Evolutionary conservation across 768 basidiomycete species (phyloP).

Genomic region (Neoboletus subvelutipes): DNA sequence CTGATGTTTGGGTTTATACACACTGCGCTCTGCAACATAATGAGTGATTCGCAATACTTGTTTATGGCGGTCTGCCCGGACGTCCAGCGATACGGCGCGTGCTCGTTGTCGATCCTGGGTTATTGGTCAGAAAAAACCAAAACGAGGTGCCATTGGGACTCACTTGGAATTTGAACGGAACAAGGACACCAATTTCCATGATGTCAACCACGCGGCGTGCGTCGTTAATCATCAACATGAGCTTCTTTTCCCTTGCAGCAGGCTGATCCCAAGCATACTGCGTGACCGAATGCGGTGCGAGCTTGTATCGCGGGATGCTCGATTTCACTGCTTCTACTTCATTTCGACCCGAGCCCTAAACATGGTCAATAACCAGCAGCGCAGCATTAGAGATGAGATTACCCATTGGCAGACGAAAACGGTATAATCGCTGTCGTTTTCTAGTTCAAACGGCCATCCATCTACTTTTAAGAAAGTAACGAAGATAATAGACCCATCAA

Average conservation of each 20-base stretch:
- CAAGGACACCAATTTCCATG: slow-evolving; percentile 91
- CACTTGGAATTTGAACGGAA: slow-evolving; percentile 86
- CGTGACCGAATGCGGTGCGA: slow-evolving; percentile 52
- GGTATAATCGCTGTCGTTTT: slow-evolving; percentile 79
- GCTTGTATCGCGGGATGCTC: slow-evolving; percentile 45
- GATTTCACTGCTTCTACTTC: slow-evolving; percentile 41
- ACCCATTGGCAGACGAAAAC: slow-evolving; percentile 78
- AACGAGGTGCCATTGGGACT: slow-evolving; percentile 21
- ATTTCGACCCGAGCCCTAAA: slow-evolving; percentile 46
- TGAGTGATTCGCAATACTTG: slow-evolving; percentile 86
- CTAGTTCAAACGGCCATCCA: slow-evolving; percentile 86
- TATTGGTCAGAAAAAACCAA: slow-evolving; percentile 1
- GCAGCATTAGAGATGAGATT: slow-evolving; percentile 11
- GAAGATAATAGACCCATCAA: slow-evolving; percentile 89
- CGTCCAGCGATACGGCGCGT: slow-evolving; percentile 82
- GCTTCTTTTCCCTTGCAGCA: slow-evolving; percentile 75
- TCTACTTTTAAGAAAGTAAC: slow-evolving; percentile 65
- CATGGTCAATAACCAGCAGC: slow-evolving; percentile 21
- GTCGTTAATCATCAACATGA: slow-evolving; percentile 63
- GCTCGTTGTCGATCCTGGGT: slow-evolving; percentile 52
- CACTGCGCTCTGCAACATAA: slow-evolving; percentile 80
- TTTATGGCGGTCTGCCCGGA: slow-evolving; percentile 82
- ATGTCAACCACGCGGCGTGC: slow-evolving; percentile 75
- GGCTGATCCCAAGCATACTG: slow-evolving; percentile 95
- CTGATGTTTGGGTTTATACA: slow-evolving; percentile 78